Base-by-base conservation (phyloP, 352 stramenopile species). In the Globisporangium splendens region DNA sequence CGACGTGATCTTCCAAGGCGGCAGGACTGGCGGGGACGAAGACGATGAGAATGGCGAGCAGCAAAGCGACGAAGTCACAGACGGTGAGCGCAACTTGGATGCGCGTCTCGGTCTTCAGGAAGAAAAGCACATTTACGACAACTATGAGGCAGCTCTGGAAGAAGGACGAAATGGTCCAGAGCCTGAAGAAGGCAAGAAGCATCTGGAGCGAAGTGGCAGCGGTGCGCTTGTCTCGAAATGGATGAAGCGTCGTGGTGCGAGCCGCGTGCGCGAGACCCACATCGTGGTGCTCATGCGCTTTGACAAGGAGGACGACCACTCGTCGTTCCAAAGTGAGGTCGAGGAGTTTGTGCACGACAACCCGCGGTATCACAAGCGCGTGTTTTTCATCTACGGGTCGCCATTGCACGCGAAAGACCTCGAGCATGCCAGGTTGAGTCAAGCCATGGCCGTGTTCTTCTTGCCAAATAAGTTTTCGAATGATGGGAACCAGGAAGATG, bases 221-320 rank as follows among this genome's bases (percentile, higher is more conserved):
- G 1, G 10, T 15, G 33, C 51, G 8, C 33, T 76, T 4, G 59
- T 62, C 2, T 51, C 59, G 12, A 79, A 78, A 56, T 90, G 85
- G 80, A 77, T 82, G 61, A 75, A 76, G 38, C 74, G 75, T 14
- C 68, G 72, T 14, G 65, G 67, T 3, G 59, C 58, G 1, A 77
- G 70, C 20, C 68, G 73, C 38, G 78, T 89, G n/a, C 81, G 72
- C 10, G 79, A 94, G 61, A 90, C 78, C 7, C 79, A 95, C 44
- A 84, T 95, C 33, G 83, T 95, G 1, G 65, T 93, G 22, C 65
- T 95, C 13, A 86, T 91, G 72, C 76, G 79, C 31, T 93, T 91
- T 28, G 75, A 89, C 39, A 73, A 79, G 18, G 71, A 87, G 8
- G 70, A 64, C 21, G 59, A 72, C 43, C 62, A 72, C 17, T 58